Percentiles rank a stretch among this genome's conserved stretches.
These are phyloP conservation scores for Yarrowia hollandica DNA, from an alignment of 805 yeast species.

Conservation along the genomic window DNA sequence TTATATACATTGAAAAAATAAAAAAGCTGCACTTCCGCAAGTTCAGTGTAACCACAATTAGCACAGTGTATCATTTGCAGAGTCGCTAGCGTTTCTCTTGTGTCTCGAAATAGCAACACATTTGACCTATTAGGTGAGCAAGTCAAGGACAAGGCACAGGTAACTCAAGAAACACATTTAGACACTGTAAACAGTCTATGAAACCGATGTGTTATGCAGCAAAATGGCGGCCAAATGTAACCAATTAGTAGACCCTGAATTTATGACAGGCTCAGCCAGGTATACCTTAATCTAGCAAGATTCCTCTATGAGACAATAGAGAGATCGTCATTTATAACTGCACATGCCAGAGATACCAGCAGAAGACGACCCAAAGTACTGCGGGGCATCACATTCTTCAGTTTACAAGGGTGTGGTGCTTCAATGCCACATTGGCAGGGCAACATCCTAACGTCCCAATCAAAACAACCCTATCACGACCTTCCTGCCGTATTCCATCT, in stretches of 20 bases:
- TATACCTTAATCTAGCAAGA: background rate
- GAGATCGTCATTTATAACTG: background rate
- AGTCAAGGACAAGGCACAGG: no score
- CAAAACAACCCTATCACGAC: conserved; percentile 3
- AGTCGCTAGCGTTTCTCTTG: no score
- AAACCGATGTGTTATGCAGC: no score
- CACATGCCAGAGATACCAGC: background rate
- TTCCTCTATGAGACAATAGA: background rate
- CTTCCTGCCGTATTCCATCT: background rate
- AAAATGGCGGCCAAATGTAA: background rate
- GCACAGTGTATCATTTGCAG: no score
- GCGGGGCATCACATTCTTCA: background rate
- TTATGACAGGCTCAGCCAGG: background rate
- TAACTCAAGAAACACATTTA: no score
- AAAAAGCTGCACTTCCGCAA: background rate
- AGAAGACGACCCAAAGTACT: background rate
- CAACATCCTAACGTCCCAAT: no score
- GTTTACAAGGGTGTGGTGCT: background rate
- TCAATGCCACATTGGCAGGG: background rate
- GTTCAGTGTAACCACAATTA: background rate
- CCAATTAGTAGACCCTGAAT: background rate
- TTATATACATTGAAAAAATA: background rate
- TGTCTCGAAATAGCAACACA: no score
- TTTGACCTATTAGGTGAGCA: no score
- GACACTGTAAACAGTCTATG: no score